Evolutionary conservation across 2,329 filamentous ascomycete genomes (phyloP), one percentile per base, ranked within the genome.

Genomic region (Fusarium ramigenum): DNA sequence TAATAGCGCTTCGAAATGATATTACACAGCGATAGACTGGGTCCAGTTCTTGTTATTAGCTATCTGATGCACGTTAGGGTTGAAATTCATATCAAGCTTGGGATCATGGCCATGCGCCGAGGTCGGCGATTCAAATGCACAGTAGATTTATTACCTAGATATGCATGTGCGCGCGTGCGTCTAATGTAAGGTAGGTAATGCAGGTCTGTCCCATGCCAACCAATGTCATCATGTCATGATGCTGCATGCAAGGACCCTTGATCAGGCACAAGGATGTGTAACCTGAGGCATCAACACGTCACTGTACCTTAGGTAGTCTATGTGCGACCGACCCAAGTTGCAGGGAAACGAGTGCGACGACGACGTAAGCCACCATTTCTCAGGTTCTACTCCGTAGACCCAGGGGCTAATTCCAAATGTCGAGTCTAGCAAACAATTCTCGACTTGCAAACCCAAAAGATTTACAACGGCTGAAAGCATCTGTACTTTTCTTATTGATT

Each of bases 351-450:
- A 56, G 60, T 43, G 57, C 54, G 44, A 69, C 66, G 44, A 69
- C 66, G 59, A 74, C 70, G 70, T 66, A 69, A 72, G 70, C 70
- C 60, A 69, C 56, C 60, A 69, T 70, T 70, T 65, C 47, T 70
- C 25, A 59, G 37, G 37, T 70, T 54, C 53, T 30, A n/a, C n/a
- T n/a, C n/a, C n/a, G n/a, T n/a, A 56, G 36, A 30, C 43, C 52
- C 43, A 70, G 60, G 66, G 65, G 52, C 46, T 66, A 70, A 40
- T 44, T 53, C 11, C 15, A 34, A 23, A 11, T 9, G 32, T 53
- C 28, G 49, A 52, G 50, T 46, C 39, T 34, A 52, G 37, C 25
- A 52, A 52, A 42, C 34, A 46, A 52, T 44, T 39, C 49, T 52
- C 42, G 46, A 66, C 30, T 28, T 56, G 28, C 46, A 49, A 43